Conservation (phyloP, 1,139 yeast species). For the Protomyces arabidopsidicola region DNA sequence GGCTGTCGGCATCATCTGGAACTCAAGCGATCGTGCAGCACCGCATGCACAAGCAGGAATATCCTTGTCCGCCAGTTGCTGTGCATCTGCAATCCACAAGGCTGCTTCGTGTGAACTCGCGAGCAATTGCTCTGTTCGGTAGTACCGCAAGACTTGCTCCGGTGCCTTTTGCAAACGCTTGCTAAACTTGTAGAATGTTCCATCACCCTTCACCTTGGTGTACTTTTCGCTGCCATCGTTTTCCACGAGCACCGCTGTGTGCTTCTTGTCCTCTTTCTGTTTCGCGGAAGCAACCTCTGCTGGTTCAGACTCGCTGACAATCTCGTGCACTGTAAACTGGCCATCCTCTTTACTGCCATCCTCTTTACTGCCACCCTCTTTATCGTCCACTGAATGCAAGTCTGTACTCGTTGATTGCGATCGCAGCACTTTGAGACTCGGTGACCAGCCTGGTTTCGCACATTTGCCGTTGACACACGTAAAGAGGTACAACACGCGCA, state of each 20-base stretch:
- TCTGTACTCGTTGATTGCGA: constrained; percentile 5
- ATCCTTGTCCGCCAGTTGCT: constrained; percentile 26
- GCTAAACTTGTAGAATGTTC: constrained; percentile 28
- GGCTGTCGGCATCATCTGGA: constrained; percentile 28
- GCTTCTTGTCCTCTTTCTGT: background rate
- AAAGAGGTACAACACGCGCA: constrained; percentile 26
- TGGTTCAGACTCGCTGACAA: constrained; percentile 25
- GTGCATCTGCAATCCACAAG: constrained; percentile 25
- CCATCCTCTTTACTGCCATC: background rate
- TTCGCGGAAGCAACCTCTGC: background rate
- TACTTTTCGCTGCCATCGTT: constrained; percentile 29
- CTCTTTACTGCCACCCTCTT: too few species aligned
- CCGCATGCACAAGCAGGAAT: constrained; percentile 24
- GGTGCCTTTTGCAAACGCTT: constrained; percentile 27
- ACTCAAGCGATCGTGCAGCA: constrained; percentile 23
- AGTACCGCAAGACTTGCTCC: constrained; percentile 27
- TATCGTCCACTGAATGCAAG: background rate
- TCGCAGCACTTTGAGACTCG: constrained; percentile 13
- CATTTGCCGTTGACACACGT: constrained; percentile 27
- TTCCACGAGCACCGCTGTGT: constrained; percentile 10
- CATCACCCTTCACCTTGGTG: constrained; percentile 29
- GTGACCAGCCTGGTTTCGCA: constrained; percentile 22
- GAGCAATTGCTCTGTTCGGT: constrained; percentile 7
- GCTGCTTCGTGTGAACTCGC: constrained; percentile 13
- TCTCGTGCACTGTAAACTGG: constrained; percentile 15